phyloP scores from a whole-genome alignment of 495 filamentous ascomycete genomes.

The Lindgomyces ingoldianus region DNA sequence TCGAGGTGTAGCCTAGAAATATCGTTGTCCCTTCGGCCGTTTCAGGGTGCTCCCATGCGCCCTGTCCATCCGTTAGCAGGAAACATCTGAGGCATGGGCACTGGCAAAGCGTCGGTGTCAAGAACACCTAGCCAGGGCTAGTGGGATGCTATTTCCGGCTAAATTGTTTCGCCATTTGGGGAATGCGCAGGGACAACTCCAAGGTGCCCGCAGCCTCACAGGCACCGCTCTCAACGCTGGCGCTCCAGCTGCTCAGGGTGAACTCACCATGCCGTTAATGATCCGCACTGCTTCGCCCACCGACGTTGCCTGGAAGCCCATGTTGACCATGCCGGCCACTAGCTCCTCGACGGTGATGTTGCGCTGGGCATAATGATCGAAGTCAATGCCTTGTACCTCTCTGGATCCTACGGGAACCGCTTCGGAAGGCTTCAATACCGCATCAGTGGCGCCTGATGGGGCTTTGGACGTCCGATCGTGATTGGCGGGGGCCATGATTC shows the following conservation, averaged over 20 bases:
- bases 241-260: background rate
- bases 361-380: slow-evolving; percentile 71
- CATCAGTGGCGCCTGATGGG: slow-evolving; percentile 71
- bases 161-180: slow-evolving; percentile 18
- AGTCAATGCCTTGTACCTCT: slow-evolving; percentile 84
- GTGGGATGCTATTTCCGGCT: slow-evolving; percentile 25
- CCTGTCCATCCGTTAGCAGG: slow-evolving; percentile 50
- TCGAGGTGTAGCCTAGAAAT: slow-evolving; percentile 95
- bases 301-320: slow-evolving; percentile 90
- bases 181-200: slow-evolving; percentile 2
- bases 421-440: slow-evolving; percentile 85
- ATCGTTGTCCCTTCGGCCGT: slow-evolving; percentile 78
- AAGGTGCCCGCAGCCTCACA: slow-evolving; percentile 5
- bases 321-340: slow-evolving; percentile 74
- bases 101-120: background rate
- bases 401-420: slow-evolving; percentile 73
- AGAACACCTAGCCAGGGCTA: slow-evolving; percentile 3
- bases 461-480: slow-evolving; percentile 29
- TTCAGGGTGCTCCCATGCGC: slow-evolving; percentile 72
- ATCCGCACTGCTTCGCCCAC: slow-evolving; percentile 82
- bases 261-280: slow-evolving; percentile 88
- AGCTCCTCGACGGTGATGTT: slow-evolving; percentile 84
- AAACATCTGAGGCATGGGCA: slow-evolving; percentile 28
- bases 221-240: slow-evolving; percentile 6
- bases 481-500: slow-evolving; percentile 21